Evolutionary conservation across 148 eudicot genomes (phyloP), one percentile per base, ranked within the genome.

Genomic region (Linanthus parryae): DNA sequence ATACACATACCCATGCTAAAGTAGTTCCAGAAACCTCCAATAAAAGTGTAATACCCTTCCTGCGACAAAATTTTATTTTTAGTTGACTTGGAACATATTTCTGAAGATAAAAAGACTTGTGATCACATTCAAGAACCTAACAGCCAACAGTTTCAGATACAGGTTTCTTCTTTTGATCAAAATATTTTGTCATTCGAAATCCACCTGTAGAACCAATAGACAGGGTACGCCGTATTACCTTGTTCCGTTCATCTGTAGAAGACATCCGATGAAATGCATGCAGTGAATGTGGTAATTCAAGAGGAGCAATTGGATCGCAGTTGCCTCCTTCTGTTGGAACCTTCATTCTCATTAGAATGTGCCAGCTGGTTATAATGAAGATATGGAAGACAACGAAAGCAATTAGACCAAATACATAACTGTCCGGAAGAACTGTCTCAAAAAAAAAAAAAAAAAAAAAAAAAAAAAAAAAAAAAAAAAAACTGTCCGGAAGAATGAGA

Each of bases 281-380:
- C 54, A 92, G 68, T 39, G 99, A 84, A 70, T 92, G 91, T 39
- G 96, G 95, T 62, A 88, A 54, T 59, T 92, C 94, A 56, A 88
- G 78, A 28, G 99, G 91, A 5, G 88, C 85, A 59, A 92, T 71
- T 2, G 96, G 99, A 56, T 92, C 96, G 62, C 81, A 92, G 14
- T 55, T 59, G 48, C 83, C 83, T 63, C 83, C 83, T 63, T 75
- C 74, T 33, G 66, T 52, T 39, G 88, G 90, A 47, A 62, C 66
- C 69, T 39, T 92, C 94, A 92, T 84, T 62, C 94, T 78, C 99
- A 87, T 79, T 26, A 92, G 81, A 68, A 92, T 77, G 61, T 92
- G 99, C 99, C 96, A 92, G 36, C 99, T 92, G 73, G 42, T 53
- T 44, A 3, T 15, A 8, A 24, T 21, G 8, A 35, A 15, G 23